Base-by-base conservation (phyloP, 2,329 filamentous ascomycete genomes). In the Fusarium euwallaceae region DNA sequence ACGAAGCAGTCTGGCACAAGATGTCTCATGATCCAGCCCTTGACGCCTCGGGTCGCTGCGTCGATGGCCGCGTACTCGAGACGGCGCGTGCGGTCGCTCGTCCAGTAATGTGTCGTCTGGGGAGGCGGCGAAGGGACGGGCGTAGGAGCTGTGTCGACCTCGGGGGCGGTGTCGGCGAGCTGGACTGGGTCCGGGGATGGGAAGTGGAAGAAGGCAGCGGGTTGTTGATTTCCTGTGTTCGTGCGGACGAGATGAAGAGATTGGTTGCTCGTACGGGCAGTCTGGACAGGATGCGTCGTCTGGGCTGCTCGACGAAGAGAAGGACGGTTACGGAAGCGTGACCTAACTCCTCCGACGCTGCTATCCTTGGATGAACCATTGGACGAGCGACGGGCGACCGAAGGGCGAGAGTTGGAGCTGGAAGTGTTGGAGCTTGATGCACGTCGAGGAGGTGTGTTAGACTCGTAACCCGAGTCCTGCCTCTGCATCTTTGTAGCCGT, bases 61-160 rank as follows among this genome's bases (percentile, higher is more conserved):
- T 92, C 91, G 45, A 92, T 92, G 65, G 91, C 91, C 0, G 90
- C 91, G 75, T 92, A 92, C 82, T 92, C 91, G 4, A 92, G 84
- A 12, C 90, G 85, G 4, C 91, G 86, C 0, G 90, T 92, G 63
- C 85, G 86, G 78, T 92, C 89, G 76, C 89, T 92, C 1, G 90
- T 92, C 91, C 91, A 92, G 82, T 92, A 92, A 78, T 92, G 89
- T 2, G 89, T 89, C 4, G 91, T 92, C 74, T 88, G 86, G 5
- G 89, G 90, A 2, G 89, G 90, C 2, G 85, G 84, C 4, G 84
- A 81, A 37, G 84, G 83, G 3, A 81, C 67, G 1, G 78, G 73
- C 45, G 68, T 74, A 22, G 70, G 74, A 24, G 74, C 66, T 27
- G 77, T 70, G 37, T 66, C 66, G 36, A 61, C 71, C 58, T 76